These are phyloP conservation scores for Laguncularia racemosa DNA, from an alignment of 345 rosid genomes.

Conservation along the genomic window DNA sequence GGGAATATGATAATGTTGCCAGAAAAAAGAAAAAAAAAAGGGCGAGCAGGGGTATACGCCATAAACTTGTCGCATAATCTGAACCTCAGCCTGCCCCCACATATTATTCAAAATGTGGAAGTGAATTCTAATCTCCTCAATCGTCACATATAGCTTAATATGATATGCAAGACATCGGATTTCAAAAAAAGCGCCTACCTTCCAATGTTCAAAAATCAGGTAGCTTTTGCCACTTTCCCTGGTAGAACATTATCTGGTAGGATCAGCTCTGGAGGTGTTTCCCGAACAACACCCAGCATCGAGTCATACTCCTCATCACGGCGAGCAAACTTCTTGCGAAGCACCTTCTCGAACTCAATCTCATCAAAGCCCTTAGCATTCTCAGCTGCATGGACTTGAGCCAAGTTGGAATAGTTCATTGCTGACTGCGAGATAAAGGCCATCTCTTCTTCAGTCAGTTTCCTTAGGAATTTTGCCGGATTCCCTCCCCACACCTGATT, in stretches of 20 bases:
- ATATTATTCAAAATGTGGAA: not conserved
- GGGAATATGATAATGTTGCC: too few species aligned
- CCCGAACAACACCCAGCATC: constrained; percentile 69
- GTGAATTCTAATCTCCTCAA: too few species aligned
- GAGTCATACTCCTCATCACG: constrained; percentile 78
- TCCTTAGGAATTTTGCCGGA: constrained; percentile 77
- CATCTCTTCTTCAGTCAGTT: constrained; percentile 77
- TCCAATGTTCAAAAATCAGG: constrained; percentile 9
- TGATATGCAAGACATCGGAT: not conserved
- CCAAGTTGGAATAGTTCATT: constrained; percentile 56
- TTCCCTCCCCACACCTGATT: constrained; percentile 89
- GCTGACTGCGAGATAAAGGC: constrained; percentile 71
- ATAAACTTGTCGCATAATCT: too few species aligned
- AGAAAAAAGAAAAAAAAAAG: too few species aligned
- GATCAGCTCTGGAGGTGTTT: constrained; percentile 57
- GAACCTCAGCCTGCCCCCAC: not conserved
- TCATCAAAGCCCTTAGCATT: constrained; percentile 41
- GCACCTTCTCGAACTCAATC: constrained; percentile 63
- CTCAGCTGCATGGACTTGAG: constrained; percentile 80
- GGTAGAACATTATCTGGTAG: constrained; percentile 50
- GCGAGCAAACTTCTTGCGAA: constrained; percentile 56
- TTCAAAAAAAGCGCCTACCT: constrained; percentile 7
- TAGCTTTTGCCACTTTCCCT: constrained; percentile 36
- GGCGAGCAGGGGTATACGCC: too few species aligned
- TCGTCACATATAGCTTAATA: too few species aligned